phyloP scores from a whole-genome alignment of 225 moss, liverwort and hornwort species.

The Bryoerythrophyllum caledonicum region DNA sequence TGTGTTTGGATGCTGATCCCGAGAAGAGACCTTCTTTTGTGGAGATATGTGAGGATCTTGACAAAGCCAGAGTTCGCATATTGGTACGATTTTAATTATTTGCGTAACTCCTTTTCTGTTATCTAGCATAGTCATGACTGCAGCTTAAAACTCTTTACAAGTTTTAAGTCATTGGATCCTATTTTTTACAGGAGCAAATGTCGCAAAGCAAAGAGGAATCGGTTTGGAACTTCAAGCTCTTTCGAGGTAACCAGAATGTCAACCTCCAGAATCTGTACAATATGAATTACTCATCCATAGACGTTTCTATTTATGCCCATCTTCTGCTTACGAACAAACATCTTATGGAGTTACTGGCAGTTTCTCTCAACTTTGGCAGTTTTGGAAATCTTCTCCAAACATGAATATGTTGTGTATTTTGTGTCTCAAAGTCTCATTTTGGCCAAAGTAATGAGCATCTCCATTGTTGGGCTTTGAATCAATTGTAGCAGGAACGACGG shows the following conservation, averaged over 20 bases:
- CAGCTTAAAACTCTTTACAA: too few species aligned
- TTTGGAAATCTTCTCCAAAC: too few species aligned
- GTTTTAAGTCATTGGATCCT: not conserved
- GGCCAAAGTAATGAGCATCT: too few species aligned
- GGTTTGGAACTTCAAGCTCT: not conserved
- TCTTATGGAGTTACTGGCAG: too few species aligned
- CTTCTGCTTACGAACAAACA: too few species aligned
- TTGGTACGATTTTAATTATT: constrained; percentile 10
- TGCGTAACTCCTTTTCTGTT: not conserved
- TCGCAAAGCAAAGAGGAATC: not conserved
- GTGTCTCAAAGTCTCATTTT: too few species aligned
- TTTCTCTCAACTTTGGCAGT: too few species aligned
- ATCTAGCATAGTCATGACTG: too few species aligned
- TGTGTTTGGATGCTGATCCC: constrained; percentile 16
- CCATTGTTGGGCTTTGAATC: not conserved
- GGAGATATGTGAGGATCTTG: constrained; percentile 23
- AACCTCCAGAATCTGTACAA: not conserved
- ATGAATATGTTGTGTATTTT: too few species aligned
- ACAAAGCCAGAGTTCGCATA: constrained; percentile 4
- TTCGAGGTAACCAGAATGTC: constrained; percentile 7
- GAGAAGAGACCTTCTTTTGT: constrained; percentile 11
- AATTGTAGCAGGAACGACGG: constrained; percentile 2
- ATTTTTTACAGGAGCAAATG: constrained; percentile 20
- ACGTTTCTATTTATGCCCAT: too few species aligned
- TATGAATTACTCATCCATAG: too few species aligned